These are phyloP conservation scores for Flaveria floridana DNA, from an alignment of 140 eudicot species.

Conservation along the genomic window DNA sequence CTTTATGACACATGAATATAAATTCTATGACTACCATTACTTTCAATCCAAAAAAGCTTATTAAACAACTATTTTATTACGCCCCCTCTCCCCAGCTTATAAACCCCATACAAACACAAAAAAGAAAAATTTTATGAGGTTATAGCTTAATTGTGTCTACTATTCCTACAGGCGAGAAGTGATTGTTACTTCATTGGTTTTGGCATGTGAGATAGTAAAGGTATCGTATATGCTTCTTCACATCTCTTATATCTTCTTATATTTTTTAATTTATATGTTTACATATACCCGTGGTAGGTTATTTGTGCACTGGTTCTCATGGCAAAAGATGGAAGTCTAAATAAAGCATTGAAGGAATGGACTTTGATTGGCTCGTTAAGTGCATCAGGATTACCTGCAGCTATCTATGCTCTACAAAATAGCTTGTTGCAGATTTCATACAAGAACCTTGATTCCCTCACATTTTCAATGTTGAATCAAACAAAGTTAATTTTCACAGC, in stretches of 20 bases:
- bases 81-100: too few species aligned
- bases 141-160: constrained; percentile 23
- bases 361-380: constrained; percentile 70
- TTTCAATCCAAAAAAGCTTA: neutral
- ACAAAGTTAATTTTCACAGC: constrained; percentile 96
- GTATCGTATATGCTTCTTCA: constrained; percentile 36
- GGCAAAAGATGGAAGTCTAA: constrained; percentile 78
- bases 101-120: neutral
- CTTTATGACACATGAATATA: neutral
- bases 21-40: neutral
- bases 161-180: constrained; percentile 72
- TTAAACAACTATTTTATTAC: neutral
- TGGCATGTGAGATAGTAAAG: constrained; percentile 87
- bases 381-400: constrained; percentile 96
- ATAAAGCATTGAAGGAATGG: constrained; percentile 72
- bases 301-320: constrained; percentile 74
- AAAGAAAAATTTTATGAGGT: neutral
- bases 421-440: constrained; percentile 95
- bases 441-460: constrained; percentile 89
- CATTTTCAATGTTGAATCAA: constrained; percentile 92
- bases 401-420: constrained; percentile 89
- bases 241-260: constrained; percentile 1
- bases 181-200: constrained; percentile 80
- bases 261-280: constrained; percentile 18
- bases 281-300: constrained; percentile 44